Conservation (phyloP, 495 filamentous ascomycete genomes). For the Pyrenula aspistea region DNA sequence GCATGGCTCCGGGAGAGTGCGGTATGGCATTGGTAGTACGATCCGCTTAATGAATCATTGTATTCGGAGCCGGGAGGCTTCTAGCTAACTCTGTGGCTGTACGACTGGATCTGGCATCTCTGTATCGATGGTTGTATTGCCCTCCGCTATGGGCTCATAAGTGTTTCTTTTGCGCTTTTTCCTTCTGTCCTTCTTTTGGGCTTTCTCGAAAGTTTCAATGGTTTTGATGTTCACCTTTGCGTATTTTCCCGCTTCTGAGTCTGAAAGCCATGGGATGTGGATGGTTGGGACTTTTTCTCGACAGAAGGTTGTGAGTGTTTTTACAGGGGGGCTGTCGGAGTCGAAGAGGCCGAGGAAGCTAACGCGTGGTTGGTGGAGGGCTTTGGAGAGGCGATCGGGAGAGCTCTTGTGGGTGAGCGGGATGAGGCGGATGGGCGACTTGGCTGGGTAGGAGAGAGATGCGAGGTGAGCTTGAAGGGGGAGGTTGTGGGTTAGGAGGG, state of each 20-base stretch:
- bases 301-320: not conserved
- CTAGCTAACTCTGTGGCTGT: too few species aligned
- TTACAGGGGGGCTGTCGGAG: not conserved
- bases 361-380: conserved; percentile 43
- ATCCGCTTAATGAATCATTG: too few species aligned
- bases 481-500: conserved; percentile 41
- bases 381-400: conserved; percentile 34
- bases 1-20: too few species aligned
- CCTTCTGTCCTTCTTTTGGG: not conserved
- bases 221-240: not conserved
- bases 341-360: conserved; percentile 39
- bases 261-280: not conserved
- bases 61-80: too few species aligned
- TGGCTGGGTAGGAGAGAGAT: conserved; percentile 21
- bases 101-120: too few species aligned
- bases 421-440: conserved; percentile 36
- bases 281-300: not conserved
- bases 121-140: too few species aligned
- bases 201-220: not conserved
- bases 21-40: too few species aligned
- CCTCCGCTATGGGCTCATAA: too few species aligned
- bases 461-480: conserved; percentile 43
- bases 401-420: conserved; percentile 34
- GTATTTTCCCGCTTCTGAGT: not conserved
- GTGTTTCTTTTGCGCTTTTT: too few species aligned